phyloP scores from a whole-genome alignment of 257 asterid genomes.

The Asclepias syriaca region DNA sequence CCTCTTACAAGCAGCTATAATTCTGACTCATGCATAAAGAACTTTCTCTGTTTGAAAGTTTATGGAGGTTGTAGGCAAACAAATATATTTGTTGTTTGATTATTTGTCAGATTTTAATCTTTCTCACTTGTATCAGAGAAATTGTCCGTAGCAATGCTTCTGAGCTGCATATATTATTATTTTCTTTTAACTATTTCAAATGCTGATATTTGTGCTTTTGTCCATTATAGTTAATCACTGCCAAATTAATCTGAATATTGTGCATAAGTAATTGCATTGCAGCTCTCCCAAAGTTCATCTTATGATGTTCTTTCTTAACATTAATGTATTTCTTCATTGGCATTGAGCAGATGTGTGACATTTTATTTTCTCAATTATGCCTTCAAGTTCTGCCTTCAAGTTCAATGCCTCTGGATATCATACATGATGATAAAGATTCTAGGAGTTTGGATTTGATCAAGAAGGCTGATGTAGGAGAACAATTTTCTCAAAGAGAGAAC shows the following conservation, averaged over 20 bases:
- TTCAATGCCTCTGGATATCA: conserved; percentile 42
- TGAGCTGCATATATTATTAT: neutral
- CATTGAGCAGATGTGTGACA: conserved; percentile 86
- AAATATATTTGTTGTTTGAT: neutral
- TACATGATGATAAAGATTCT: conserved; percentile 42
- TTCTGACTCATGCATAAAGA: neutral
- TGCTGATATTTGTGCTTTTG: neutral
- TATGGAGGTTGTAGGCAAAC: neutral
- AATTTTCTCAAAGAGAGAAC: conserved; percentile 31
- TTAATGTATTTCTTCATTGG: conserved; percentile 20
- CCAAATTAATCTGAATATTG: neutral
- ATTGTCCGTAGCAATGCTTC: neutral
- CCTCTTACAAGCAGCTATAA: neutral
- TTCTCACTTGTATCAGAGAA: neutral
- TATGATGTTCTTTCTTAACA: conserved; percentile 1
- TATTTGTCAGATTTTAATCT: neutral
- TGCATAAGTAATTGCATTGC: neutral
- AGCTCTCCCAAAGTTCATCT: neutral
- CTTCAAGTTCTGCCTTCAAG: conserved; percentile 61
- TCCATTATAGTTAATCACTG: neutral
- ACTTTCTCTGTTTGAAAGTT: neutral
- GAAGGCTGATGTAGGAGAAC: conserved; percentile 48
- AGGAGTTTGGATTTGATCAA: conserved; percentile 43
- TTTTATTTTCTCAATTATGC: conserved; percentile 88
- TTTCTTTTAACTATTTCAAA: neutral